Percentiles rank a stretch among this genome's conserved stretches.
phyloP scores from a whole-genome alignment of 495 filamentous ascomycete species.

The Penicillium arizonense region DNA sequence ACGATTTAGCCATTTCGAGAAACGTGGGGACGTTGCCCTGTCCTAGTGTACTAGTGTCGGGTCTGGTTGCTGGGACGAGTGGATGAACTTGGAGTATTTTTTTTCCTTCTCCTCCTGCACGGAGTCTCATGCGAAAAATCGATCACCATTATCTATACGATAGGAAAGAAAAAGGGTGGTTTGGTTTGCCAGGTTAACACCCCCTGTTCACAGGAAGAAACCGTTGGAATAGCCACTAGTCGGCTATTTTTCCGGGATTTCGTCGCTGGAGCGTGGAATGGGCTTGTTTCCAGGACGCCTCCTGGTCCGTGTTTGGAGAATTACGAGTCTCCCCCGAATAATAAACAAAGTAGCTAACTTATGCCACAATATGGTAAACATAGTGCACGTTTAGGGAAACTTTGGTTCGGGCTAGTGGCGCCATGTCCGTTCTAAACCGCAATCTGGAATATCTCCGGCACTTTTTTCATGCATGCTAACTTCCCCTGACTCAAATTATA shows the following conservation, averaged over 20 bases:
- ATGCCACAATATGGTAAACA: no score
- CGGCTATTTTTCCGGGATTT: neutral
- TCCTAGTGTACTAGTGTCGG: neutral
- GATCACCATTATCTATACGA: neutral
- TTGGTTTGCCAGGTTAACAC: no score
- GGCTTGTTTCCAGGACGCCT: no score
- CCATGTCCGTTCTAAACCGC: constrained; percentile 19
- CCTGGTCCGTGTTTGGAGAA: no score
- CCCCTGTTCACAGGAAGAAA: neutral
- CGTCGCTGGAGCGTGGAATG: no score
- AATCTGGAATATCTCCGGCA: constrained; percentile 28
- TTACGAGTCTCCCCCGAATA: no score
- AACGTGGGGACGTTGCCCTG: constrained; percentile 11
- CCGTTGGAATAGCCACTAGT: neutral
- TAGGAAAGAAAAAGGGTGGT: neutral
- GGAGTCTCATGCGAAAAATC: constrained; percentile 11
- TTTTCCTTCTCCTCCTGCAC: constrained; percentile 8
- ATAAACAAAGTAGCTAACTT: no score
- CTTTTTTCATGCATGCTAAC: neutral
- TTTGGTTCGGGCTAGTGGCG: constrained; percentile 14
- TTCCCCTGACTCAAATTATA: constrained; percentile 19
- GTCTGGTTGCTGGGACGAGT: constrained; percentile 9
- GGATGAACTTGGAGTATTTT: neutral
- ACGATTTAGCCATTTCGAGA: constrained; percentile 8
- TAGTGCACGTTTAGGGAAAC: neutral